Base-by-base conservation (phyloP, 768 basidiomycete genomes). In the Boletellus sp. region DNA sequence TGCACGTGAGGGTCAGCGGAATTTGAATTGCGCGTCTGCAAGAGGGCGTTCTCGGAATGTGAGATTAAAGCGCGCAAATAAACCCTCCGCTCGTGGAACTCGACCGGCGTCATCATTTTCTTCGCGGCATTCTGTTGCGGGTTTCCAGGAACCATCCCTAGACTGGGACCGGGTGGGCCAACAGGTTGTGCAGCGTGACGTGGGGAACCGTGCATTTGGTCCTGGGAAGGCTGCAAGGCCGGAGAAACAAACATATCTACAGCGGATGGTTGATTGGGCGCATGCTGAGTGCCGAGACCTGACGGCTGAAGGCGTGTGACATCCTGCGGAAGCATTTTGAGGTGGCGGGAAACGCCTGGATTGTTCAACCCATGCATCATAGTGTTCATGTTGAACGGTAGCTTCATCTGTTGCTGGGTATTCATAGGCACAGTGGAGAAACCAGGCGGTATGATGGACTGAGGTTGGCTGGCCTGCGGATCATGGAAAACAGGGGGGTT, bases 131-230 rank as follows among this genome's bases (percentile, higher is more conserved):
- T 63, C 16, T 66, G 48, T 17, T 59, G 63, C 11, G 50, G 37
- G 32, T 46, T 49, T 8, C 53, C 62, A 24, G 56, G 50, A 9
- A 56, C 47, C 53, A 64, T 61, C n/a, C 56, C 60, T 40, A 58
- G 66, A 49, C 55, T 56, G 15, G 52, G 33, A 26, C 58, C 53
- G 11, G 58, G 45, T 5, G 56, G 52, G 15, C 55, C 66, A 3
- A 56, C 50, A 17, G 62, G 28, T 28, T 65, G 68, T 28, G 55
- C 45, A 8, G 54, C 17, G 15, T 66, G 57, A 64, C 74, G 72
- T n/a, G 77, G 82, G 24, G 78, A 78, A 6, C 76, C 71, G 10
- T 75, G 78, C 59, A 81, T 70, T 23, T 69, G 72, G 23, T 78
- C 76, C 54, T 69, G 57, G 26, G 64, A 65, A 24, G 65, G 46